Conservation (phyloP, 108 stramenopile species). For the Chaetoceros tenuissimus region DNA sequence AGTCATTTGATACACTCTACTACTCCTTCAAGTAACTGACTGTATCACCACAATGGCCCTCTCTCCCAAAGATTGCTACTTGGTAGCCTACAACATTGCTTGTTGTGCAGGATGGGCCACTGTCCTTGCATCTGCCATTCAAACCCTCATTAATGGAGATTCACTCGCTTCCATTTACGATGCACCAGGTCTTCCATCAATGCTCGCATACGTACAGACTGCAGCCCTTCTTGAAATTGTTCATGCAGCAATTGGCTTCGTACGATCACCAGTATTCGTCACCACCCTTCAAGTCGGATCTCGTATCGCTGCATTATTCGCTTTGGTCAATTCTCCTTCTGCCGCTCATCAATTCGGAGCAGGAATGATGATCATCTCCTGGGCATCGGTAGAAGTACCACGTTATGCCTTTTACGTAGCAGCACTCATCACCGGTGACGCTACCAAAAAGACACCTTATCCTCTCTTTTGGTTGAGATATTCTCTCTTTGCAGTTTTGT, state of each 20-base stretch:
- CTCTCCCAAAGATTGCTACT: slow-evolving; percentile 57
- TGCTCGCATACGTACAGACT: slow-evolving; percentile 57
- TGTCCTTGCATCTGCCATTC: slow-evolving; percentile 50
- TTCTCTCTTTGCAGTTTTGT: slow-evolving; percentile 89
- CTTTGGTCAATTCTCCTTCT: slow-evolving; percentile 44
- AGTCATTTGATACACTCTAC: too few species aligned
- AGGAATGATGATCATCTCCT: slow-evolving; percentile 80
- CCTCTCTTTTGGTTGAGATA: slow-evolving; percentile 96
- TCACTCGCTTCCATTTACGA: slow-evolving; percentile 22
- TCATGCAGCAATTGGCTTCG: slow-evolving; percentile 86
- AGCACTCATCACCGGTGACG: slow-evolving; percentile 77
- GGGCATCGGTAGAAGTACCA: slow-evolving; percentile 86
- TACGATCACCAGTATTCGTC: slow-evolving; percentile 86
- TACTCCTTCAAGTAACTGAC: too few species aligned
- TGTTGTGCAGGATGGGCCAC: slow-evolving; percentile 85
- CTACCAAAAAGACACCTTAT: slow-evolving; percentile 83
- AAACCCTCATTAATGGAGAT: slow-evolving; percentile 9
- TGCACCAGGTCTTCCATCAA: slow-evolving; percentile 16
- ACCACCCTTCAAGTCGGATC: slow-evolving; percentile 88
- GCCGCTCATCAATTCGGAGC: slow-evolving; percentile 78
- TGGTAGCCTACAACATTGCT: slow-evolving; percentile 79
- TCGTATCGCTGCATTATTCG: slow-evolving; percentile 75
- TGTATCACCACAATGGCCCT: neutral
- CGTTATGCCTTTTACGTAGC: slow-evolving; percentile 93
- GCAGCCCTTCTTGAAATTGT: slow-evolving; percentile 83